Conservation (phyloP, 495 filamentous ascomycete genomes). For the Penicillium argentinense region DNA sequence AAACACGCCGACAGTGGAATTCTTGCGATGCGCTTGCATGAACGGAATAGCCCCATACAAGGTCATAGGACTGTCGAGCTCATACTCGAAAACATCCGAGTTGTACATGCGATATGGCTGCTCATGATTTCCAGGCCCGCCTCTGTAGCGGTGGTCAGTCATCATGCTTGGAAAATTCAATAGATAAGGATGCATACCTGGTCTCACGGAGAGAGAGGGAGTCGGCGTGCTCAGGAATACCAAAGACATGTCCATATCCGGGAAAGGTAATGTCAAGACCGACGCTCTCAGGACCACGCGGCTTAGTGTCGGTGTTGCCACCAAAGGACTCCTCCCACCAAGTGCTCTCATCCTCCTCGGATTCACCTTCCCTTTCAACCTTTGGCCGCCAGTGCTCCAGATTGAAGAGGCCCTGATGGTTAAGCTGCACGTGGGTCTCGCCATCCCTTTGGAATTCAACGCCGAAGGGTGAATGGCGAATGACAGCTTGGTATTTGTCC, state of each 20-base stretch:
- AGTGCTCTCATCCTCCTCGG: slow-evolving; percentile 71
- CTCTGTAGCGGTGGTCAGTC: slow-evolving; percentile 41
- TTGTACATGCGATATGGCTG: slow-evolving; percentile 98
- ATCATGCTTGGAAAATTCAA: not conserved
- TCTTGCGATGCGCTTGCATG: slow-evolving; percentile 94
- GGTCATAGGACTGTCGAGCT: slow-evolving; percentile 97
- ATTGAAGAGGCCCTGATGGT: slow-evolving; percentile 83
- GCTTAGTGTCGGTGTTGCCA: slow-evolving; percentile 90
- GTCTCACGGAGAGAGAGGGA: slow-evolving; percentile 86
- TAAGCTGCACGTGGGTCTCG: slow-evolving; percentile 80
- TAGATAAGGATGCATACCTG: slow-evolving; percentile 44
- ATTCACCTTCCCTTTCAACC: slow-evolving; percentile 61
- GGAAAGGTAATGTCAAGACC: slow-evolving; percentile 89
- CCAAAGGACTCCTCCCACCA: slow-evolving; percentile 99
- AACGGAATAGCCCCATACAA: slow-evolving; percentile 93
- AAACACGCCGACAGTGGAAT: slow-evolving; percentile 94
- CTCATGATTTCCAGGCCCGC: slow-evolving; percentile 77
- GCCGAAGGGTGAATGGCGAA: slow-evolving; percentile 77
- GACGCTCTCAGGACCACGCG: slow-evolving; percentile 84
- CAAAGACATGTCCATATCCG: slow-evolving; percentile 88
- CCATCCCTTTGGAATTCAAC: slow-evolving; percentile 84
- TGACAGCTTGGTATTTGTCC: slow-evolving; percentile 73
- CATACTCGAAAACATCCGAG: slow-evolving; percentile 95
- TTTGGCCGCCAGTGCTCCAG: slow-evolving; percentile 95
- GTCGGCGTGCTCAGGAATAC: slow-evolving; percentile 92